These are phyloP conservation scores for Aspergillus versicolor DNA, from an alignment of 2,329 filamentous ascomycete genomes.

Conservation along the genomic window DNA sequence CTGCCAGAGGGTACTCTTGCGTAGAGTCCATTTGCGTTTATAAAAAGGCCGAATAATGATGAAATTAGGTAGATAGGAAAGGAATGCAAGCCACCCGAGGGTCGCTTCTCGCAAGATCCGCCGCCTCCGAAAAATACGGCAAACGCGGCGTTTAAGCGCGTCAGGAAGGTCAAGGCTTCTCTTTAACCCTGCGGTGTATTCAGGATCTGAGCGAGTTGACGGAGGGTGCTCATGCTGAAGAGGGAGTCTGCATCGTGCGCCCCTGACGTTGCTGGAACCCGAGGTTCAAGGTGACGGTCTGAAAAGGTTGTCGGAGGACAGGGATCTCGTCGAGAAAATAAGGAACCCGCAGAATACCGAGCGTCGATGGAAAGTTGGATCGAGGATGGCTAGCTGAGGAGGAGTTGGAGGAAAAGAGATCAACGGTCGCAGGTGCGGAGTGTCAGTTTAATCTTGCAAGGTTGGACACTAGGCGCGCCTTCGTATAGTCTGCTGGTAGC, in stretches of 20 bases:
- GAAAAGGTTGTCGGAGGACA: neutral
- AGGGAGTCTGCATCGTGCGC: slow-evolving; percentile 14
- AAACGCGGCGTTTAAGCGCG: neutral
- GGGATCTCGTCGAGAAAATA: neutral
- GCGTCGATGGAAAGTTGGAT: neutral
- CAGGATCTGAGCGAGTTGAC: neutral
- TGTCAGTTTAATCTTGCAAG: neutral
- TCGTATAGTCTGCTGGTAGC: neutral
- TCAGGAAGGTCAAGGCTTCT: neutral
- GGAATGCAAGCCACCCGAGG: neutral
- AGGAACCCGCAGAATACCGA: neutral
- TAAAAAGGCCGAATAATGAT: neutral
- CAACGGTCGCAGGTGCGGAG: slow-evolving; percentile 14
- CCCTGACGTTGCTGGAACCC: slow-evolving; percentile 5
- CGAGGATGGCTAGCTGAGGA: neutral
- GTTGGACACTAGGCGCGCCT: neutral
- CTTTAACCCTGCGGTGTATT: slow-evolving; percentile 1
- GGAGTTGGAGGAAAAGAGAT: slow-evolving; percentile 7
- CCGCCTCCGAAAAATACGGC: slow-evolving; percentile 2
- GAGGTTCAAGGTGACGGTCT: slow-evolving; percentile 1
- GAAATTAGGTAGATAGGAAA: slow-evolving; percentile 5
- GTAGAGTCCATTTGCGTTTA: slow-evolving; percentile 24
- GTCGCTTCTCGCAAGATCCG: neutral
- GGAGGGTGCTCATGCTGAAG: slow-evolving; percentile 20
- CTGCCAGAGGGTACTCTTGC: slow-evolving; percentile 28